Evolutionary conservation across 2,329 filamentous ascomycete genomes (phyloP).

Genomic region (Diaporthe australafricana): DNA sequence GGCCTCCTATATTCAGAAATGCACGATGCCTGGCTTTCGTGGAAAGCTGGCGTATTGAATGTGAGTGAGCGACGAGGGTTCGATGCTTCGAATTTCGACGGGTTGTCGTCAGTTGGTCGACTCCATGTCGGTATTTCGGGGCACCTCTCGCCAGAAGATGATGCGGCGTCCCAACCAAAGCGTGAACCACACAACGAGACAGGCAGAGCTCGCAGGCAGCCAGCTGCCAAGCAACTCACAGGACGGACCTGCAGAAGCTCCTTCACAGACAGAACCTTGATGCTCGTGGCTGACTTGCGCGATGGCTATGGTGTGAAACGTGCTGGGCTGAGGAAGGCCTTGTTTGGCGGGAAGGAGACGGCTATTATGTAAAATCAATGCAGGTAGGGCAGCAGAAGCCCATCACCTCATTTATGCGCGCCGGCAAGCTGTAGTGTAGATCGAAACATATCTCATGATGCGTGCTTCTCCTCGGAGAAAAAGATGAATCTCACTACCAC

Average conservation of each 20-base stretch:
- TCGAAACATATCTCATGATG: constrained; percentile 2
- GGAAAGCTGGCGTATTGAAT: neutral
- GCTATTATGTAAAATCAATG: constrained; percentile 33
- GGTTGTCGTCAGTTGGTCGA: no score
- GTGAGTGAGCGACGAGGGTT: neutral
- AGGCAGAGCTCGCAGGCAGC: neutral
- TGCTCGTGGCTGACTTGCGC: constrained; percentile 2
- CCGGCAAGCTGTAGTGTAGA: neutral
- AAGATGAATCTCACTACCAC: neutral
- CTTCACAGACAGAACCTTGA: neutral
- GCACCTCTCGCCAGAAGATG: neutral
- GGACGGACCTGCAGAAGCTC: neutral
- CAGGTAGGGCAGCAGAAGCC: neutral
- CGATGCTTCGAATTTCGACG: no score
- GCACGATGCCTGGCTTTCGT: neutral
- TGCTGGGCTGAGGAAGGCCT: constrained; percentile 1
- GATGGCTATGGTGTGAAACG: constrained; percentile 13
- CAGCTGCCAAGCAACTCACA: neutral
- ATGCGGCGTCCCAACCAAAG: neutral
- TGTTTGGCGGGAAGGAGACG: constrained; percentile 1
- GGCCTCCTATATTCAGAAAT: neutral
- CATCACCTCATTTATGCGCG: constrained; percentile 26
- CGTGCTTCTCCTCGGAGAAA: constrained; percentile 25
- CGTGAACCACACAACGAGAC: neutral
- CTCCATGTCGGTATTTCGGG: neutral